Conservation (phyloP, 768 basidiomycete species). For the Coprinellus aureogranulatus region DNA sequence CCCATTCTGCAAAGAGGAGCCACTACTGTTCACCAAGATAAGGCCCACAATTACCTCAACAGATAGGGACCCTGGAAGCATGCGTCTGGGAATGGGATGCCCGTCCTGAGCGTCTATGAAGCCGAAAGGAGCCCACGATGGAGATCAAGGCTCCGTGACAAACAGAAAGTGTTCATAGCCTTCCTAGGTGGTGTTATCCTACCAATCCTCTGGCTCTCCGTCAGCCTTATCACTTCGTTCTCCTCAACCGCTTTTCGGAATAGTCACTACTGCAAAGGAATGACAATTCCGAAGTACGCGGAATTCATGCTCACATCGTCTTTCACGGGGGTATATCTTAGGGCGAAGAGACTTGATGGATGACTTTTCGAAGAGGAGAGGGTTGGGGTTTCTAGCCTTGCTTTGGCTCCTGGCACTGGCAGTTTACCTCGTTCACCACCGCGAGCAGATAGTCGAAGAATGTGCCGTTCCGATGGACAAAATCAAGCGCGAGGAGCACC, state of each 20-base stretch:
- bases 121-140: too few relatives aligned
- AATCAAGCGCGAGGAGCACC: too few relatives aligned
- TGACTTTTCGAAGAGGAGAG: background rate
- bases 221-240: background rate
- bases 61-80: too few relatives aligned
- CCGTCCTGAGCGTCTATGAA: too few relatives aligned
- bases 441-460: background rate
- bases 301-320: background rate
- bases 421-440: background rate
- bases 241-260: background rate
- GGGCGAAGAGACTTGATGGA: background rate
- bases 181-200: background rate
- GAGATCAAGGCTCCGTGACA: too few relatives aligned
- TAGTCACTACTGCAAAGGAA: background rate
- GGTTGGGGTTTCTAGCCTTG: background rate
- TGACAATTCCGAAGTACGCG: background rate
- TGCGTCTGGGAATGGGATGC: too few relatives aligned
- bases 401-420: background rate
- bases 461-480: background rate
- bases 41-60: too few relatives aligned
- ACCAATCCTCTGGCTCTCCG: background rate
- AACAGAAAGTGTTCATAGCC: background rate
- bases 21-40: background rate
- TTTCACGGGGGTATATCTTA: background rate
- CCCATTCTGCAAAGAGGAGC: background rate